Evolutionary conservation across 805 yeast genomes (phyloP).

Genomic region (Lachancea sp.): DNA sequence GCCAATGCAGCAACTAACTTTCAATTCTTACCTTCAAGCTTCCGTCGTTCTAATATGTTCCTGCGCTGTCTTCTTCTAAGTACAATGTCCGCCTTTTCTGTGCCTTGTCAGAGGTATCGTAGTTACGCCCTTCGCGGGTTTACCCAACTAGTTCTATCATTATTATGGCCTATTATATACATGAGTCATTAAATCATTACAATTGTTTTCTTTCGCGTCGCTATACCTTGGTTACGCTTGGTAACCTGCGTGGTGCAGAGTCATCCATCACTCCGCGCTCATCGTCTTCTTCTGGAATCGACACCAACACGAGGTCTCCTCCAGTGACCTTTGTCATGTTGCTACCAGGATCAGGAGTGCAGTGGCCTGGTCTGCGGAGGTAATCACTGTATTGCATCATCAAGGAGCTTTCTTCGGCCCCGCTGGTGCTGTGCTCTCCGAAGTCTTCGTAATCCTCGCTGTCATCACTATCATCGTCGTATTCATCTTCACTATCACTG

Average conservation of each 20-base stretch:
- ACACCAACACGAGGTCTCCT: constrained; percentile 3
- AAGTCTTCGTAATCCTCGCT: not conserved
- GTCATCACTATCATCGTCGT: not conserved
- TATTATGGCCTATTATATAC: not conserved
- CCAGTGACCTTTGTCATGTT: not conserved
- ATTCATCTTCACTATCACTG: not conserved
- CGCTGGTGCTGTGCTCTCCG: not conserved
- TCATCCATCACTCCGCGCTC: not conserved
- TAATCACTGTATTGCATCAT: not conserved
- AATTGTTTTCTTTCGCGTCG: not conserved
- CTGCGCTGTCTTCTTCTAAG: too few species aligned
- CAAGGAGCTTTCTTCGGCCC: not conserved
- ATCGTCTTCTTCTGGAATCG: constrained; percentile 4
- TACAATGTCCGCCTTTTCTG: too few species aligned
- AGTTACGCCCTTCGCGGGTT: not conserved
- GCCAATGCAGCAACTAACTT: too few species aligned
- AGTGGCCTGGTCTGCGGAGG: constrained; percentile 4
- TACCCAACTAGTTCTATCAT: not conserved
- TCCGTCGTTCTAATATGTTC: too few species aligned
- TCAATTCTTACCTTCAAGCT: too few species aligned
- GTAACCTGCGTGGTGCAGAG: not conserved
- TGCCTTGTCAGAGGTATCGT: too few species aligned
- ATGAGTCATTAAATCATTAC: constrained; percentile 1
- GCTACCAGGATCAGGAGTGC: constrained; percentile 2
- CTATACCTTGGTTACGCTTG: not conserved